Conservation (phyloP, 345 rosid genomes). For the Fremontodendron californicum region DNA sequence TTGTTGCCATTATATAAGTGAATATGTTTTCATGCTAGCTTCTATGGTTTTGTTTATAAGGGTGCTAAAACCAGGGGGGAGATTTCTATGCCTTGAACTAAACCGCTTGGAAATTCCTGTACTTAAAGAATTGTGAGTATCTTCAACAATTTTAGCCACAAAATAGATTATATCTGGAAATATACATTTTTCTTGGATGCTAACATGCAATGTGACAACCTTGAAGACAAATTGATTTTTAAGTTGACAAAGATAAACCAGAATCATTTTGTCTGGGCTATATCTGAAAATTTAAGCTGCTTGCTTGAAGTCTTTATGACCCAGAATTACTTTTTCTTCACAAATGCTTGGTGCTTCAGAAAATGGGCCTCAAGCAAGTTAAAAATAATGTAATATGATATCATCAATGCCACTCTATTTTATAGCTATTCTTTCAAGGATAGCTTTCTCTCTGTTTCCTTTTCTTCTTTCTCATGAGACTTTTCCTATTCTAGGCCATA, state of each 20-base stretch:
- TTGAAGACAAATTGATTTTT: background rate
- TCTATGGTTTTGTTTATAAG: constrained; percentile 22
- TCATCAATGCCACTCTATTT: background rate
- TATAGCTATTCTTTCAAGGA: background rate
- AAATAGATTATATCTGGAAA: background rate
- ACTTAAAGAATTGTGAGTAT: constrained; percentile 72
- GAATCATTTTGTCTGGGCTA: background rate
- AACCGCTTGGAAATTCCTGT: constrained; percentile 74
- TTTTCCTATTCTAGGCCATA: background rate
- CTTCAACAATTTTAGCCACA: background rate
- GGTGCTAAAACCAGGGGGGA: constrained; percentile 82
- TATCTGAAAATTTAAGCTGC: background rate
- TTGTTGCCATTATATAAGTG: background rate
- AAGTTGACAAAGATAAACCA: background rate
- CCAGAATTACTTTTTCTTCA: background rate
- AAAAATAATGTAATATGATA: background rate
- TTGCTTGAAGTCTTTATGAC: background rate
- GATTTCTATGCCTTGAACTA: constrained; percentile 86
- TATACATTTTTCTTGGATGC: background rate
- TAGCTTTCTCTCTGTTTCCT: background rate
- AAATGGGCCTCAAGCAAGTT: background rate
- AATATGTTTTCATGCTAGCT: background rate
- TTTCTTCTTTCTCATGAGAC: background rate
- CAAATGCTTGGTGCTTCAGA: background rate
- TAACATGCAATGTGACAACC: background rate